Conservation (phyloP, 2,329 filamentous ascomycete species). For the Trichophyton schoenleinii region DNA sequence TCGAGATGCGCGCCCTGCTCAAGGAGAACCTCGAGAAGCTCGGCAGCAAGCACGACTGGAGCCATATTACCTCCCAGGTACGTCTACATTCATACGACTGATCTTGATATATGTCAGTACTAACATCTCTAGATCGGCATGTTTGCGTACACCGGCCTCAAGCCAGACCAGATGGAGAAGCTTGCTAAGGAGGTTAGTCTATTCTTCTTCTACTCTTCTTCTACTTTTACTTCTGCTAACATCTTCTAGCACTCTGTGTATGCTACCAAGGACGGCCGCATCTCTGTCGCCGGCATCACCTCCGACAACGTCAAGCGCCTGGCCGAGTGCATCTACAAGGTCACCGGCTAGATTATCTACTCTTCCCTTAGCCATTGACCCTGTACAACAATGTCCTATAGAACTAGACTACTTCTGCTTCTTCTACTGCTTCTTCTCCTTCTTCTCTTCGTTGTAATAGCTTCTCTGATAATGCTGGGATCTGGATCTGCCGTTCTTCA, state of each 20-base stretch:
- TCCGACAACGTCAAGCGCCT: slow-evolving; percentile 38
- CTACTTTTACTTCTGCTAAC: neutral
- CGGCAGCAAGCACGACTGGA: slow-evolving; percentile 95
- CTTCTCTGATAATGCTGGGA: neutral
- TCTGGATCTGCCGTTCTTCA: neutral
- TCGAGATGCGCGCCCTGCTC: slow-evolving; percentile 89
- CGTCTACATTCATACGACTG: neutral
- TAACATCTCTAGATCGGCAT: slow-evolving; percentile 62
- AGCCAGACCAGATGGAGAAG: slow-evolving; percentile 76
- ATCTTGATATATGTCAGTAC: neutral
- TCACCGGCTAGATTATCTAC: slow-evolving; percentile 31
- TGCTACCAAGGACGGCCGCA: slow-evolving; percentile 62
- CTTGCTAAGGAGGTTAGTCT: slow-evolving; percentile 66
- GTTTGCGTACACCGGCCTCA: slow-evolving; percentile 97
- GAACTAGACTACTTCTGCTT: neutral
- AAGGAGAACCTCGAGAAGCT: slow-evolving; percentile 91
- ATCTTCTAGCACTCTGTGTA: slow-evolving; percentile 68
- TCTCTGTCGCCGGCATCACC: slow-evolving; percentile 40
- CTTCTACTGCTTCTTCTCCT: neutral
- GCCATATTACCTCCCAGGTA: slow-evolving; percentile 85
- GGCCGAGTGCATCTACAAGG: slow-evolving; percentile 40
- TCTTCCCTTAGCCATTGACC: neutral
- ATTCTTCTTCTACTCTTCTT: neutral
- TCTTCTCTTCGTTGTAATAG: neutral
- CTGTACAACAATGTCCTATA: neutral